Conservation (phyloP, 176 grass and related monocot species). For the Triticum timopheevii region DNA sequence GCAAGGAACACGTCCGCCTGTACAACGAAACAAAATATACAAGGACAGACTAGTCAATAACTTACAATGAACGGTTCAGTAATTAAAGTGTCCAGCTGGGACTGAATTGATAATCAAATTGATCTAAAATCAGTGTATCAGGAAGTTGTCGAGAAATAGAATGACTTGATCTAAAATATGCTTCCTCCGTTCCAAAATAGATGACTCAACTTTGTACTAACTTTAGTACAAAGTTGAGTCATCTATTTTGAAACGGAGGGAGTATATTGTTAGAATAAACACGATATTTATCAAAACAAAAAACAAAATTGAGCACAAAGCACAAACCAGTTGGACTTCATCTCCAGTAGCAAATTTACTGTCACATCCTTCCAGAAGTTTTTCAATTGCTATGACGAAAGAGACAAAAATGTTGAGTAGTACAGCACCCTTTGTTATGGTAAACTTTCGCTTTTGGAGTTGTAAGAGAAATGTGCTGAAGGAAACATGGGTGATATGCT, state of each 20-base stretch:
- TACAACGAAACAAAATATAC: conserved; percentile 14
- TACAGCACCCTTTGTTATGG: background rate
- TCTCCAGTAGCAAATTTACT: conserved; percentile 85
- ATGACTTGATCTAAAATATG: background rate
- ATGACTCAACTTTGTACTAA: too few species aligned
- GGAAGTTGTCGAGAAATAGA: background rate
- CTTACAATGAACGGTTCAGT: background rate
- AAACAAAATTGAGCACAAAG: background rate
- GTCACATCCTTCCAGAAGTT: conserved; percentile 59
- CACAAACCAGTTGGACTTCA: conserved; percentile 75
- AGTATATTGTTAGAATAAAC: background rate
- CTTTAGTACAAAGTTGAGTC: too few species aligned
- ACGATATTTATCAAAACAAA: background rate
- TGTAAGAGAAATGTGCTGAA: background rate
- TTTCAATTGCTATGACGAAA: conserved; percentile 59
- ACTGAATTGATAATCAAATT: conserved; percentile 10
- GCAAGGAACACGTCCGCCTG: conserved; percentile 79
- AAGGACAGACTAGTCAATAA: background rate
- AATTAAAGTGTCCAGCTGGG: background rate
- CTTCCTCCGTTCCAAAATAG: too few species aligned
- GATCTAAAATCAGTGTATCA: background rate
- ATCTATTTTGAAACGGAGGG: too few species aligned
- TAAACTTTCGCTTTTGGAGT: background rate
- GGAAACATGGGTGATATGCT: background rate
- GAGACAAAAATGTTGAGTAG: background rate